phyloP scores from a whole-genome alignment of 768 basidiomycete species.

The Flagelloscypha sp. region DNA sequence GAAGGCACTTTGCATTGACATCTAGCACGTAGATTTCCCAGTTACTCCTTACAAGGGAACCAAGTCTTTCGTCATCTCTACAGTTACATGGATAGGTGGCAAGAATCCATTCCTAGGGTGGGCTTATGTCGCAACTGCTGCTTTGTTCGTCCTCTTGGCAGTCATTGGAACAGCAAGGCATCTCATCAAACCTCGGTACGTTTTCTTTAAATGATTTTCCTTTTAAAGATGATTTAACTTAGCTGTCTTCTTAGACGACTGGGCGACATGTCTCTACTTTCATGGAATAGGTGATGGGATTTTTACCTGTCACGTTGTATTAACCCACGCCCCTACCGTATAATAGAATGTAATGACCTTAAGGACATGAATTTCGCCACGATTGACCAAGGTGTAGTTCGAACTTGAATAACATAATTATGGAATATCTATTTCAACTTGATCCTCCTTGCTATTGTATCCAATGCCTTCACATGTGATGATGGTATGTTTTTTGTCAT shows the following conservation, averaged over 20 bases:
- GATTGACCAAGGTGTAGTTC: too few relatives aligned
- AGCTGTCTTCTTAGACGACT: slow-evolving; percentile 44
- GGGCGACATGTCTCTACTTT: slow-evolving; percentile 80
- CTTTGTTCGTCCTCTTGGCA: slow-evolving; percentile 81
- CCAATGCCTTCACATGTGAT: slow-evolving; percentile 63
- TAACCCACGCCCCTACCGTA: too few relatives aligned
- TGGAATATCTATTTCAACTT: too few relatives aligned
- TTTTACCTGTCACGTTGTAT: background rate
- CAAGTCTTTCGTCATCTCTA: slow-evolving; percentile 94
- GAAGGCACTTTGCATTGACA: slow-evolving; percentile 10
- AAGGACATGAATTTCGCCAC: too few relatives aligned
- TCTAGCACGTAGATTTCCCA: slow-evolving; percentile 68
- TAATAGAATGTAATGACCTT: too few relatives aligned
- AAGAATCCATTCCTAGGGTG: slow-evolving; percentile 98
- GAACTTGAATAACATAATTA: too few relatives aligned
- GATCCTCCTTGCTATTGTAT: too few relatives aligned
- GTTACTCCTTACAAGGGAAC: slow-evolving; percentile 87
- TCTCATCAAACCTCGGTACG: slow-evolving; percentile 83
- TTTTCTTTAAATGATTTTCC: slow-evolving; percentile 3
- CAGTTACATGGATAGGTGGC: slow-evolving; percentile 97
- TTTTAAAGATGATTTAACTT: background rate
- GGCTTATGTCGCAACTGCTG: slow-evolving; percentile 90
- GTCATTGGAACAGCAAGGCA: slow-evolving; percentile 86
- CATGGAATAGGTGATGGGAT: slow-evolving; percentile 60
- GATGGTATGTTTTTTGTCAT: slow-evolving; percentile 29